Evolutionary conservation across 1,284 basidiomycete genomes (phyloP), one percentile per base, ranked within the genome.

Genomic region (Melampsora abietis-canadensis): DNA sequence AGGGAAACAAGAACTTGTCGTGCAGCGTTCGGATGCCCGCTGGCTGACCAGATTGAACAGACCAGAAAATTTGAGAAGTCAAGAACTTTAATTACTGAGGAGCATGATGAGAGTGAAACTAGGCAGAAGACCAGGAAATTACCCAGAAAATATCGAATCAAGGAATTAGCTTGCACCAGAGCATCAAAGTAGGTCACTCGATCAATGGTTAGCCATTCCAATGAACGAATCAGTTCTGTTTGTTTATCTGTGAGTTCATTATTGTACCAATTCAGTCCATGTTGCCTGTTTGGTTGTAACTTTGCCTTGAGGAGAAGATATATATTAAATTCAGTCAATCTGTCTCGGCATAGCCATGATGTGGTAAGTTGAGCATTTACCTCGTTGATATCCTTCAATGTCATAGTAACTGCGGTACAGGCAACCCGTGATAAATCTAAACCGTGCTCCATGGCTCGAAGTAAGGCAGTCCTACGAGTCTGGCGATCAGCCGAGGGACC

Each of bases 191-290:
- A 88, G 0, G 92, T 95, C 21, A 77, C 66, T 10, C 75, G 76
- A 77, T 87, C 84, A 81, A 92, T 91, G 0, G 88, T 91, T 61
- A 95, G 91, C 95, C 95, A 98, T 80, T 98, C 94, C 75, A 98
- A 89, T 0, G 91, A 90, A 10, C 92, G 87, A 66, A 97, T 86
- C 10, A 98, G 85, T 64, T 90, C 72, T n/a, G 47, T 75, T 54
- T 68, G 73, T 66, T 62, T 67, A 44, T 68, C 65, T 21, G 73
- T 75, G n/a, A 75, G 60, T 59, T 66, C 51, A 62, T 67, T 51
- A 48, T 54, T 66, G 37, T 65, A 66, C 30, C 61, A 51, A 44
- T 66, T 59, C 17, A 66, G 51, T 46, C 70, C 70, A 61, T 74
- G 70, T 24, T 66, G 48, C n/a, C 34, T 7, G 31, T 74, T 66